These are phyloP conservation scores for Trifolium repens DNA, from an alignment of 306 rosid genomes.

Conservation along the genomic window DNA sequence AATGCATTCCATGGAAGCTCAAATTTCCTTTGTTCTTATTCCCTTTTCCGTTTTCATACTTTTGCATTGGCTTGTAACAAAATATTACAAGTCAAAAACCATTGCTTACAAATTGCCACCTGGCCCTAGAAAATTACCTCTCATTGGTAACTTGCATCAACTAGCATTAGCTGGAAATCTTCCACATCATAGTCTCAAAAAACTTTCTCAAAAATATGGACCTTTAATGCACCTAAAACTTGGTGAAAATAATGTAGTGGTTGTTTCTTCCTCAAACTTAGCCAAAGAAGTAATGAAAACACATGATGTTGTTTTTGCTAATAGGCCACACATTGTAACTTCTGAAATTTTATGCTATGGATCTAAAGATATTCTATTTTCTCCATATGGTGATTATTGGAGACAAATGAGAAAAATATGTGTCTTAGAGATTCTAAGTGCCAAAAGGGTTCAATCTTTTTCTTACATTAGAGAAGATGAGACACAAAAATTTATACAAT, in stretches of 20 bases:
- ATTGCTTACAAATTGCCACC: slow-evolving; percentile 24
- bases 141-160: slow-evolving; percentile 38
- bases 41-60: not conserved
- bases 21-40: not conserved
- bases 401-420: slow-evolving; percentile 21
- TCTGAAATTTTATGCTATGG: not conserved
- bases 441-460: too few species aligned
- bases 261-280: slow-evolving; percentile 16
- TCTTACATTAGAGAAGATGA: too few species aligned
- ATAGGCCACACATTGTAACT: slow-evolving; percentile 8
- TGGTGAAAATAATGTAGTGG: slow-evolving; percentile 13
- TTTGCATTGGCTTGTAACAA: slow-evolving; percentile 22
- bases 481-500: too few species aligned
- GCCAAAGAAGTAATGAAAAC: slow-evolving; percentile 38
- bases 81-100: not conserved
- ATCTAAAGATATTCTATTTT: not conserved
- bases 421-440: not conserved
- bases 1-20: not conserved
- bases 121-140: slow-evolving; percentile 31
- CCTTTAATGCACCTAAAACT: slow-evolving; percentile 20
- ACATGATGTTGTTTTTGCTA: slow-evolving; percentile 22
- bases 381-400: slow-evolving; percentile 22
- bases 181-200: slow-evolving; percentile 16
- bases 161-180: slow-evolving; percentile 13
- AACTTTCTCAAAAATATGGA: not conserved